phyloP scores from a whole-genome alignment of 352 stramenopile species.

The Globisporangium takayamanum region DNA sequence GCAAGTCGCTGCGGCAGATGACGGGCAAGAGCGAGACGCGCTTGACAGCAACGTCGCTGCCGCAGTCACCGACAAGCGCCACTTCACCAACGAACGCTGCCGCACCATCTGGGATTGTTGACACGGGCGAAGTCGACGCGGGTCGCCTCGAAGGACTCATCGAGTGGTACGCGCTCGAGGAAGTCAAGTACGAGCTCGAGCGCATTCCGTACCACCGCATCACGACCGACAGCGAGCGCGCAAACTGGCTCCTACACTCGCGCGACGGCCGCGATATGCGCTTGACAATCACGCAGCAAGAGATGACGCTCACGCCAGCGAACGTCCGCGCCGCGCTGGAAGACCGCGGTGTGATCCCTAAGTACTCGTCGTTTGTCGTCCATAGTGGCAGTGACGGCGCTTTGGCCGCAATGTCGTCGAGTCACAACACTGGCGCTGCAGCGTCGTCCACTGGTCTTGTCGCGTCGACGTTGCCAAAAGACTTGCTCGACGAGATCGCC shows the following conservation, averaged over 20 bases:
- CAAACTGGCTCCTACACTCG: conserved; percentile 42
- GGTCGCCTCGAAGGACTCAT: conserved; percentile 48
- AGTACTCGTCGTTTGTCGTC: conserved; percentile 14
- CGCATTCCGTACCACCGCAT: conserved; percentile 61
- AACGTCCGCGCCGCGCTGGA: conserved; percentile 60
- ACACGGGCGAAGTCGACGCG: conserved; percentile 24
- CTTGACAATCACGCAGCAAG: conserved; percentile 51
- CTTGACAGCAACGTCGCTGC: not conserved
- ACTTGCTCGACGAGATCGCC: conserved; percentile 51
- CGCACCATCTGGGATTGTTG: not conserved
- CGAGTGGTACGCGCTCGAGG: conserved; percentile 73
- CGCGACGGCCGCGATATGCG: conserved; percentile 51
- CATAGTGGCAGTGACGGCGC: not conserved
- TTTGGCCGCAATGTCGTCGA: not conserved
- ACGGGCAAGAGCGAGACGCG: not conserved
- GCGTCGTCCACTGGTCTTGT: not conserved
- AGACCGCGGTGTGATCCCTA: conserved; percentile 62
- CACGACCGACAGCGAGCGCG: conserved; percentile 42
- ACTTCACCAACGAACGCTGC: not conserved
- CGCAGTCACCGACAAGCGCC: not conserved
- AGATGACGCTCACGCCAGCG: conserved; percentile 44
- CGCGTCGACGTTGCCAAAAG: conserved; percentile 24
- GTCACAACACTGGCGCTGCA: not conserved
- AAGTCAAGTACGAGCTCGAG: conserved; percentile 58
- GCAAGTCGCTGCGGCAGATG: not conserved